These are phyloP conservation scores for Ogataea trehaloabstinens DNA, from an alignment of 805 yeast species.

Conservation along the genomic window DNA sequence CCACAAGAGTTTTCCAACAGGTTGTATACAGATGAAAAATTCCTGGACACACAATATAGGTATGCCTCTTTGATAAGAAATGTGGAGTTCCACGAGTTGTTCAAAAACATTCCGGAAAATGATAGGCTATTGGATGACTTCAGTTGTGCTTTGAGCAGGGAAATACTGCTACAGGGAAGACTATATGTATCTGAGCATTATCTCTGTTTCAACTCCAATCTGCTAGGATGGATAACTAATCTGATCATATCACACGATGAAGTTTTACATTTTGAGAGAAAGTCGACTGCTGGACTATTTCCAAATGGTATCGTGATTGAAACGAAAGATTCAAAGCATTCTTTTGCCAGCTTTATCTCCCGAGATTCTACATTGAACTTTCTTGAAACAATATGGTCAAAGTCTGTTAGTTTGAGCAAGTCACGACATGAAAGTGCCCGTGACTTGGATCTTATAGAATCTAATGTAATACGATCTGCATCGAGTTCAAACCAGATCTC, in stretches of 20 bases:
- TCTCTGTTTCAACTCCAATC: slow-evolving; percentile 81
- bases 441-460: slow-evolving; percentile 20
- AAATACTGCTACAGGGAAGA: slow-evolving; percentile 84
- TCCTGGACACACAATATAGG: slow-evolving; percentile 54
- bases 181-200: slow-evolving; percentile 75
- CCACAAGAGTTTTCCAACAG: slow-evolving; percentile 33
- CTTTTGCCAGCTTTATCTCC: slow-evolving; percentile 83
- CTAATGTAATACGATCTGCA: slow-evolving; percentile 15
- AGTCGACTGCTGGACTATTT: slow-evolving; percentile 81
- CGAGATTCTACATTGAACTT: slow-evolving; percentile 76
- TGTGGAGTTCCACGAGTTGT: slow-evolving; percentile 73
- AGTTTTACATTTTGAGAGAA: slow-evolving; percentile 71
- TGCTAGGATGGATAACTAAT: slow-evolving; percentile 89
- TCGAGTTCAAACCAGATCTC: slow-evolving; percentile 15
- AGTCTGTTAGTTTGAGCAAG: slow-evolving; percentile 33
- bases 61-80: slow-evolving; percentile 66
- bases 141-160: slow-evolving; percentile 85
- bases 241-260: slow-evolving; percentile 71
- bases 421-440: slow-evolving; percentile 25
- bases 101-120: slow-evolving; percentile 61
- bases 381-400: slow-evolving; percentile 68
- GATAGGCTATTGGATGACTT: slow-evolving; percentile 84
- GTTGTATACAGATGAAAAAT: slow-evolving; percentile 57
- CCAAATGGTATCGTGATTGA: slow-evolving; percentile 84
- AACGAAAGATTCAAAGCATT: slow-evolving; percentile 61